These are phyloP conservation scores for Saccharomycopsis lassenensis DNA, from an alignment of 805 yeast species.

Conservation along the genomic window DNA sequence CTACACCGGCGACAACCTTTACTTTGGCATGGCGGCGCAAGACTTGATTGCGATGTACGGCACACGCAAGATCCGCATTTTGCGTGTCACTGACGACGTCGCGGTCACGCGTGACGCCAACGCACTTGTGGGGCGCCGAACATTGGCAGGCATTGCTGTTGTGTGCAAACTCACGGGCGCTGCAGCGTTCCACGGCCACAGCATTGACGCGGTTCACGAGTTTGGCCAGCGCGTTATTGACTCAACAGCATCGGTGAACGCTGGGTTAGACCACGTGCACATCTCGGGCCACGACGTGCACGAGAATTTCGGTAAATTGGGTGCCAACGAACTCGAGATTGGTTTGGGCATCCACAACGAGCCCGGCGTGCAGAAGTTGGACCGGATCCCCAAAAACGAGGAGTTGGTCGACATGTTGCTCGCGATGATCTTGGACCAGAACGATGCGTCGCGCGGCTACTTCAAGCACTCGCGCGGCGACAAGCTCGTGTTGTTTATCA, in stretches of 20 bases:
- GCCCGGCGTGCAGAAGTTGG: constrained; percentile 56
- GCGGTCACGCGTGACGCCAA: constrained; percentile 84
- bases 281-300: constrained; percentile 73
- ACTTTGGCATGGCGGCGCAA: constrained; percentile 86
- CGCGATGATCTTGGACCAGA: constrained; percentile 45
- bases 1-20: constrained; percentile 89
- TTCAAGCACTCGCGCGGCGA: constrained; percentile 57
- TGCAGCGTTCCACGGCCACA: constrained; percentile 33
- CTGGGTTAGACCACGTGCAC: constrained; percentile 78
- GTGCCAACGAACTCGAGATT: constrained; percentile 61
- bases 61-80: constrained; percentile 7
- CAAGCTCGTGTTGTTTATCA: constrained; percentile 59
- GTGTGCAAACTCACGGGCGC: constrained; percentile 84
- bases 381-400: constrained; percentile 57
- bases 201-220: constrained; percentile 39
- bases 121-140: constrained; percentile 88
- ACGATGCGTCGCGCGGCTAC: constrained; percentile 70
- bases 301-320: constrained; percentile 30
- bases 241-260: constrained; percentile 75
- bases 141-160: constrained; percentile 80
- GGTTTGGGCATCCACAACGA: constrained; percentile 96
- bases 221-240: constrained; percentile 54
- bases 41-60: constrained; percentile 12
- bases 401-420: constrained; percentile 47
- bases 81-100: constrained; percentile 80